A percentile compares a stretch with the other conserved stretches of the same genome.
These are phyloP conservation scores for Fraxinus pennsylvanica DNA, from an alignment of 257 asterid species.

Conservation along the genomic window DNA sequence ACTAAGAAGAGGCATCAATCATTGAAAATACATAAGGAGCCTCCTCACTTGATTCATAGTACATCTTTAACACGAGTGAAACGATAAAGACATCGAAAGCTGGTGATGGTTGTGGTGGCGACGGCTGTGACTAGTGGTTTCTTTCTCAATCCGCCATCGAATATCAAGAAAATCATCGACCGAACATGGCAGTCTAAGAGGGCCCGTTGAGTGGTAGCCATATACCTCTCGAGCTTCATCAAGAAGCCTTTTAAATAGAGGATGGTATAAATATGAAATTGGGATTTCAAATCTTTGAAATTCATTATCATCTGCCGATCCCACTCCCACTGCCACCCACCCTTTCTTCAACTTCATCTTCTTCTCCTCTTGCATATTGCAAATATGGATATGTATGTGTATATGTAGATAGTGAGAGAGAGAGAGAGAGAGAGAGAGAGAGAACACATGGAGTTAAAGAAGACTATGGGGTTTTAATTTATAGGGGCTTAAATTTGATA, in stretches of 20 bases:
- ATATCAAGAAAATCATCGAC: slow-evolving; percentile 33
- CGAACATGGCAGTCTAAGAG: slow-evolving; percentile 27
- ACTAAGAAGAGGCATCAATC: not conserved
- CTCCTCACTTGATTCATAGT: not conserved
- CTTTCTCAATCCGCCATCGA: slow-evolving; percentile 31
- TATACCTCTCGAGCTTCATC: slow-evolving; percentile 38
- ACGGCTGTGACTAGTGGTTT: not conserved
- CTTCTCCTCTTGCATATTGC: slow-evolving; percentile 30
- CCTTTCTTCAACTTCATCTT: slow-evolving; percentile 51
- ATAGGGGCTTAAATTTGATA: too few species aligned
- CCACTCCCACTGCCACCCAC: slow-evolving; percentile 49
- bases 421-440: not conserved
- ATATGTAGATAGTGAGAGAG: not conserved
- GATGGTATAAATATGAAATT: slow-evolving; percentile 33
- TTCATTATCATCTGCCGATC: slow-evolving; percentile 38
- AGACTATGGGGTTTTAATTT: too few species aligned
- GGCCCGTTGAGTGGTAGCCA: slow-evolving; percentile 33
- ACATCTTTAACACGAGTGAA: slow-evolving; percentile 20
- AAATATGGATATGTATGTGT: not conserved
- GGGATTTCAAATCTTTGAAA: slow-evolving; percentile 34
- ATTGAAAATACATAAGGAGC: not conserved
- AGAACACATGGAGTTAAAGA: too few species aligned
- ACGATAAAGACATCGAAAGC: not conserved
- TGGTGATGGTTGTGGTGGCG: not conserved
- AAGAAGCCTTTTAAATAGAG: slow-evolving; percentile 33